phyloP scores from a whole-genome alignment of 1,284 basidiomycete species.

The Limonomyces culmigenus region DNA sequence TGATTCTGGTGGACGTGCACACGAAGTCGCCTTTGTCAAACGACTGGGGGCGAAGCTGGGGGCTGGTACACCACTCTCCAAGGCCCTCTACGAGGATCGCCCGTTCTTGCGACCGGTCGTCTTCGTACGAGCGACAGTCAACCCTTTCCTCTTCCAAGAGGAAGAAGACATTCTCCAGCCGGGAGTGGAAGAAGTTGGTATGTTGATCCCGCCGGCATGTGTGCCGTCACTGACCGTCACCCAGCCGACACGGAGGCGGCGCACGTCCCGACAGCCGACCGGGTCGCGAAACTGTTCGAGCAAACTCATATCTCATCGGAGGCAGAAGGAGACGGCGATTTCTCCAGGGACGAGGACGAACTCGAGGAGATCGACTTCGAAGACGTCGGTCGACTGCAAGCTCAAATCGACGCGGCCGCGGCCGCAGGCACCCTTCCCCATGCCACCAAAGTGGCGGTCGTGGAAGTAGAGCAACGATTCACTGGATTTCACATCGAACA shows the following conservation, averaged over 20 bases:
- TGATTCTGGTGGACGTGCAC: conserved; percentile 2
- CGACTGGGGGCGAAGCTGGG: conserved; percentile 10
- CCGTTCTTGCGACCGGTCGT: conserved; percentile 43
- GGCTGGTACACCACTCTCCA: conserved; percentile 31
- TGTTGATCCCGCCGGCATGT: conserved; percentile 9
- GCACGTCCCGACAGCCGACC: conserved; percentile 48
- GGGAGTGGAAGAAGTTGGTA: conserved; percentile 32
- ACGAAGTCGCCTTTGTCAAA: conserved; percentile 4
- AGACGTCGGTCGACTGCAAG: conserved; percentile 30
- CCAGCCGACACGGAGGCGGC: conserved; percentile 29
- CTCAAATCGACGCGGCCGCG: conserved; percentile 16
- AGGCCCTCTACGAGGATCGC: conserved; percentile 34
- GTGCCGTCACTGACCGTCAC: conserved; percentile 1
- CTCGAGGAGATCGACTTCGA: conserved; percentile 51
- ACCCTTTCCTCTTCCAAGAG: conserved; percentile 39
- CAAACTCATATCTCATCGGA: conserved; percentile 11
- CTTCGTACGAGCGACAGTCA: conserved; percentile 45
- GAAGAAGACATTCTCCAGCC: conserved; percentile 53
- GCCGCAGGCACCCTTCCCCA: conserved; percentile 6
- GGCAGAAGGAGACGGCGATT: conserved; percentile 11
- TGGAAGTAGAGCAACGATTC: conserved; percentile 22
- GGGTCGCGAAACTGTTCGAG: conserved; percentile 37
- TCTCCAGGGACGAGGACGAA: conserved; percentile 17
- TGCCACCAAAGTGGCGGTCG: conserved; percentile 7
- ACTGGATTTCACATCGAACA: conserved; percentile 17